These are phyloP conservation scores for Sesbania bispinosa DNA, from an alignment of 306 rosid genomes.

Conservation along the genomic window DNA sequence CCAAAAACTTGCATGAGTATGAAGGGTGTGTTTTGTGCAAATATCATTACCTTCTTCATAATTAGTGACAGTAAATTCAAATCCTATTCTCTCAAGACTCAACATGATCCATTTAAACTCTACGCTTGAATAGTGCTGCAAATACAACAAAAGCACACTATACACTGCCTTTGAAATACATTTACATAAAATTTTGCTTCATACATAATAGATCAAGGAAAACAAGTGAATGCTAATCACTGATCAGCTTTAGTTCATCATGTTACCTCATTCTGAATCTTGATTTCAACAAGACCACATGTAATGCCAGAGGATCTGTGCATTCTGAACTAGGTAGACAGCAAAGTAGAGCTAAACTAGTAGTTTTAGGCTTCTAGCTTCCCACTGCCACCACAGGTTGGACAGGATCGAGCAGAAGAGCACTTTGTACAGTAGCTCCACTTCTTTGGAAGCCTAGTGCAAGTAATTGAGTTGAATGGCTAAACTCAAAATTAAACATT, in stretches of 20 bases:
- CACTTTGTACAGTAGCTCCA: conserved; percentile 98
- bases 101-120: background rate
- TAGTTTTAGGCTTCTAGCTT: conserved; percentile 54
- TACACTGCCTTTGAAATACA: conserved; percentile 19
- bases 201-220: background rate
- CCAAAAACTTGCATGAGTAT: background rate
- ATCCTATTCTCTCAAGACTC: background rate
- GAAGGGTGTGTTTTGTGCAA: background rate
- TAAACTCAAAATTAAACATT: background rate
- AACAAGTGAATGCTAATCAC: conserved; percentile 4
- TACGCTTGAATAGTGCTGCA: background rate
- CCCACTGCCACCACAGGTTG: conserved; percentile 76
- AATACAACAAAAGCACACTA: background rate
- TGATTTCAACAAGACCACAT: conserved; percentile 11
- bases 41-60: background rate
- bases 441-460: conserved; percentile 85
- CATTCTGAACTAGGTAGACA: background rate
- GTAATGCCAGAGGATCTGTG: background rate
- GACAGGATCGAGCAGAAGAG: conserved; percentile 75
- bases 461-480: conserved; percentile 14
- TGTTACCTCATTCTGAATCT: conserved; percentile 21
- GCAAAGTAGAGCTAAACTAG: conserved; percentile 32
- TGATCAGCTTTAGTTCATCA: conserved; percentile 13
- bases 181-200: conserved; percentile 16
- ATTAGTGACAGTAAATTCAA: background rate